These are phyloP conservation scores for Aspergillus brasiliensis DNA, from an alignment of 2,329 filamentous ascomycete species.

Conservation along the genomic window DNA sequence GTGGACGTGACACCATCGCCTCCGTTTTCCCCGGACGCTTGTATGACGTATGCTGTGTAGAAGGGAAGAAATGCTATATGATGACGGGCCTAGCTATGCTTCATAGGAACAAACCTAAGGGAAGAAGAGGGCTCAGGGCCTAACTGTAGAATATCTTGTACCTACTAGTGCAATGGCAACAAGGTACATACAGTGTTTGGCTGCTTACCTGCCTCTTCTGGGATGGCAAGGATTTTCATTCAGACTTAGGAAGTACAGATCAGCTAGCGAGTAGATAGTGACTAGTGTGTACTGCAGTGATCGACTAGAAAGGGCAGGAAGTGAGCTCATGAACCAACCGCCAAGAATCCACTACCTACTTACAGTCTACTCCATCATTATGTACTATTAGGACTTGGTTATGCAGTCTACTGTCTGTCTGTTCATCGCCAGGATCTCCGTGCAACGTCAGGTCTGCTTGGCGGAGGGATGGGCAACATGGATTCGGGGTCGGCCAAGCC, in stretches of 20 bases:
- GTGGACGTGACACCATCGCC: too few species aligned
- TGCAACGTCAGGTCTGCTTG: slow-evolving; percentile 15
- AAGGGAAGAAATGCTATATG: neutral
- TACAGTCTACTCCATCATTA: neutral
- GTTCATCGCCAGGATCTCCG: neutral
- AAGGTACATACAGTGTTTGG: neutral
- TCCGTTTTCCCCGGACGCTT: neutral
- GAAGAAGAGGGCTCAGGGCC: too few species aligned
- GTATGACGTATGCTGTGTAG: neutral
- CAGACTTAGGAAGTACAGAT: too few species aligned
- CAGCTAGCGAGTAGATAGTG: neutral
- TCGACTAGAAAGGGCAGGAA: too few species aligned
- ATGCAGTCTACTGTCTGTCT: too few species aligned
- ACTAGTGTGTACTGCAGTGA: neutral
- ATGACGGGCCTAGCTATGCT: neutral
- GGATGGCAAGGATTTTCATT: too few species aligned
- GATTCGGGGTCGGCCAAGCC: slow-evolving; percentile 1
- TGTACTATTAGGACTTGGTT: neutral
- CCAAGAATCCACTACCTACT: too few species aligned
- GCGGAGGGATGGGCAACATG: slow-evolving; percentile 13
- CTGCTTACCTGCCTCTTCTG: neutral
- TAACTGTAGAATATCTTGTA: neutral
- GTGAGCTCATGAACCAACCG: too few species aligned
- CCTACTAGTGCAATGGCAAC: neutral
- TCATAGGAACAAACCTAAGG: neutral